Percentiles rank a stretch among this genome's conserved stretches.
Evolutionary conservation across 148 eudicot species (phyloP).

Genomic region (Rhododendron griersonianum): DNA sequence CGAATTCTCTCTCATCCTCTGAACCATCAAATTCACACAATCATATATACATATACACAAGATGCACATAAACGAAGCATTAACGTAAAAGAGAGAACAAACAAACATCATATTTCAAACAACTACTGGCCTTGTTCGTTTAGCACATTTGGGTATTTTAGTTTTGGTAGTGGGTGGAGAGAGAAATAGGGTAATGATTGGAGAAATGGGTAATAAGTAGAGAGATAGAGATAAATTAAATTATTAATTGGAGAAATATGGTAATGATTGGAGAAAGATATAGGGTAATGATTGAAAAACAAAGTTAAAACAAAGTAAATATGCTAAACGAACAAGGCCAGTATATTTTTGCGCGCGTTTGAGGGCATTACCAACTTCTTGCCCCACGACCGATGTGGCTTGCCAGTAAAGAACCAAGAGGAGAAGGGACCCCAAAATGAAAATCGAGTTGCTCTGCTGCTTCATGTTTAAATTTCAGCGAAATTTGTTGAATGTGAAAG

Average conservation of each 20-base stretch:
- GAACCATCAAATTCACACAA: not conserved
- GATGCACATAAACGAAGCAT: not conserved
- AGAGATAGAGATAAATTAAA: no score
- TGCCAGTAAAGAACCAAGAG: slow-evolving; percentile 8
- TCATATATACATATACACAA: not conserved
- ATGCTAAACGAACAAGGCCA: no score
- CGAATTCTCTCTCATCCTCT: not conserved
- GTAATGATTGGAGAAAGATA: no score
- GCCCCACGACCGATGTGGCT: not conserved
- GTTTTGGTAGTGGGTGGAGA: no score
- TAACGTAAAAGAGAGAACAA: not conserved
- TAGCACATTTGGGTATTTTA: no score
- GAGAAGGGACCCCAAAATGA: slow-evolving; percentile 6
- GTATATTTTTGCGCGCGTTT: not conserved
- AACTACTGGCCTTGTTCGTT: no score
- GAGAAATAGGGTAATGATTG: no score
- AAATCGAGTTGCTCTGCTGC: not conserved
- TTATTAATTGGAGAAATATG: no score
- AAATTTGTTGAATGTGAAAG: not conserved
- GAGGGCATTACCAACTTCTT: not conserved
- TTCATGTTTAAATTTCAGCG: not conserved
- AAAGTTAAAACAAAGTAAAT: no score
- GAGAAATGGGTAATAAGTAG: no score
- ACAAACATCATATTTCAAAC: not conserved
- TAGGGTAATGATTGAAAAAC: no score